Evolutionary conservation across 306 rosid species (phyloP).

Genomic region (Erythrophleum fordii): DNA sequence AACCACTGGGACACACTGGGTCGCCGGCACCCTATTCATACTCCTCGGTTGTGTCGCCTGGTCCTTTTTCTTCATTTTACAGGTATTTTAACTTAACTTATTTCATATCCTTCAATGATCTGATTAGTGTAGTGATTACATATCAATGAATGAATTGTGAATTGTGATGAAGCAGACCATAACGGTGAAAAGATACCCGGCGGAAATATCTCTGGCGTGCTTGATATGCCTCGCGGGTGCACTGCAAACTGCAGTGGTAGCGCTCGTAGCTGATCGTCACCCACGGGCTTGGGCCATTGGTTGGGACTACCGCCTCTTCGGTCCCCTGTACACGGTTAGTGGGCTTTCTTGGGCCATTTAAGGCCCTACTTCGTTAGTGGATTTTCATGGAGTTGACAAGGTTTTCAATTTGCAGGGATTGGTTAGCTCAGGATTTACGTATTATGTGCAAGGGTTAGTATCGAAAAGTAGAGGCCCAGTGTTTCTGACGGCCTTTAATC

Average conservation of each 20-base stretch:
- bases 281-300: slow-evolving; percentile 52
- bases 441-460: slow-evolving; percentile 74
- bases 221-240: slow-evolving; percentile 48
- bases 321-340: slow-evolving; percentile 66
- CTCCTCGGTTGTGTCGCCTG: no score
- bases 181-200: slow-evolving; percentile 68
- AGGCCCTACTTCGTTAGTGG: background rate
- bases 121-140: no score
- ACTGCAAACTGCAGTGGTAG: slow-evolving; percentile 54
- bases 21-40: no score
- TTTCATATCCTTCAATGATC: no score
- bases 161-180: slow-evolving; percentile 43
- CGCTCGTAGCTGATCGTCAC: slow-evolving; percentile 52
- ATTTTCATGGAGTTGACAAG: no score
- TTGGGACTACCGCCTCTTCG: slow-evolving; percentile 44
- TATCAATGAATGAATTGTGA: no score
- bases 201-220: slow-evolving; percentile 60
- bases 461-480: slow-evolving; percentile 77
- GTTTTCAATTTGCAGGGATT: no score
- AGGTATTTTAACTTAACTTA: no score
- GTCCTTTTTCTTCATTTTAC: no score
- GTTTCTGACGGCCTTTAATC: slow-evolving; percentile 76
- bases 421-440: no score
- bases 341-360: background rate
- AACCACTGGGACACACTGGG: no score